These are phyloP conservation scores for Epicoccum sorghinum DNA, from an alignment of 2,329 filamentous ascomycete species.

Conservation along the genomic window DNA sequence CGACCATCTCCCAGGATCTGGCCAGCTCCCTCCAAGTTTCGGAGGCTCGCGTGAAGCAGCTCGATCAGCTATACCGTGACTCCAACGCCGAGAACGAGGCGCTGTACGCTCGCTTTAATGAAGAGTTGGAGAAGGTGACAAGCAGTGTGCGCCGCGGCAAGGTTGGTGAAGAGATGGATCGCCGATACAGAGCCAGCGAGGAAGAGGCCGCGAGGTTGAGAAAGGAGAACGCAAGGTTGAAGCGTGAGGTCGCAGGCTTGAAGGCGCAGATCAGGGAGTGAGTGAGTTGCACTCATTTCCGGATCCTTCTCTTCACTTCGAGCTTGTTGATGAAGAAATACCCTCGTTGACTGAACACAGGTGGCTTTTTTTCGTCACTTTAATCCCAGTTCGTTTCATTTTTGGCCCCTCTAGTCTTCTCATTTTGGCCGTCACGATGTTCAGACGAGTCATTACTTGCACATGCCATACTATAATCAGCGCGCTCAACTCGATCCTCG, in stretches of 20 bases:
- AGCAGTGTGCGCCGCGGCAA: conserved; percentile 72
- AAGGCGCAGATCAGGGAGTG: conserved; percentile 56
- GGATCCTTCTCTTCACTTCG: not conserved
- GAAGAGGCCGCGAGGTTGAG: conserved; percentile 79
- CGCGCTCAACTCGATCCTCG: too few species aligned
- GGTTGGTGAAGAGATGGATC: conserved; percentile 78
- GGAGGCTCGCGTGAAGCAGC: conserved; percentile 78
- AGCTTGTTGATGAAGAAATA: not conserved
- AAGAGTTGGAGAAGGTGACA: conserved; percentile 84
- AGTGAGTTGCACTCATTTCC: conserved; percentile 23
- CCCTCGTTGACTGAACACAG: conserved; percentile 5
- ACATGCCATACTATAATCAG: too few species aligned
- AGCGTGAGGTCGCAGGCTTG: conserved; percentile 77
- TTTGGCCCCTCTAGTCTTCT: not conserved
- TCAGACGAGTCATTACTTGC: not conserved
- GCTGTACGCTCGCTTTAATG: conserved; percentile 89
- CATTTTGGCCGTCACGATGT: not conserved
- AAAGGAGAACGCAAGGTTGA: conserved; percentile 84
- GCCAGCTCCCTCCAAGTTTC: conserved; percentile 73
- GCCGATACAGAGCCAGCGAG: conserved; percentile 71
- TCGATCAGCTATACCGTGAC: conserved; percentile 90
- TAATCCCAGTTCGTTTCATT: not conserved
- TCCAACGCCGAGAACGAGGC: conserved; percentile 89
- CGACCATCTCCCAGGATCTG: conserved; percentile 70
- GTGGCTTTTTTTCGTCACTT: not conserved